Percentiles rank a stretch among this genome's conserved stretches.
These are phyloP conservation scores for Flueggea neowawraea DNA, from an alignment of 441 rosid species.

Conservation along the genomic window DNA sequence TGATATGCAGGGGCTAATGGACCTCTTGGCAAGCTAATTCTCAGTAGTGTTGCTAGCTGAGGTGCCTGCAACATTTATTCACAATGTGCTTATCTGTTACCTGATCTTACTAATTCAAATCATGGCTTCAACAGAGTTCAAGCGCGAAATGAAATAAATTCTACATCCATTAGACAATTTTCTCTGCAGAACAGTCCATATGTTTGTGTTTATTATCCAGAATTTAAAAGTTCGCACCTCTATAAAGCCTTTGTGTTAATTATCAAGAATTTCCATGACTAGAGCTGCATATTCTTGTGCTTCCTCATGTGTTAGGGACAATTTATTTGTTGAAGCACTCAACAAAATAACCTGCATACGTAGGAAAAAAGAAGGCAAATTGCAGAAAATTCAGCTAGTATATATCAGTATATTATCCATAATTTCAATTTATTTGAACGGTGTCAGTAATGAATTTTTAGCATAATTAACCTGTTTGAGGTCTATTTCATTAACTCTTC, in stretches of 20 bases:
- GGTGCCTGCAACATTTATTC: conserved; percentile 16
- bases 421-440: background rate
- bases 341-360: conserved; percentile 26
- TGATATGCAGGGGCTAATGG: background rate
- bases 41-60: conserved; percentile 31
- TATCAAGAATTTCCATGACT: conserved; percentile 33
- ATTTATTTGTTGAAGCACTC: conserved; percentile 34
- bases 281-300: conserved; percentile 31
- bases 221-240: conserved; percentile 12
- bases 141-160: too few relatives aligned
- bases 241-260: conserved; percentile 22
- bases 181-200: too few relatives aligned
- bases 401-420: background rate
- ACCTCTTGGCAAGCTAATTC: conserved; percentile 19
- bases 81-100: background rate
- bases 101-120: too few relatives aligned
- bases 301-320: conserved; percentile 32
- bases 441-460: background rate
- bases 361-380: background rate
- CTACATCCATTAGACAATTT: too few relatives aligned
- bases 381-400: background rate
- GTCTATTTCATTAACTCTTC: conserved; percentile 27
- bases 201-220: too few relatives aligned
- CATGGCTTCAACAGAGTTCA: too few relatives aligned
- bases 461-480: conserved; percentile 33